Percentiles rank a stretch among this genome's conserved stretches.
Conservation (phyloP, 495 filamentous ascomycete species). For the Penicillium longicatenatum region DNA sequence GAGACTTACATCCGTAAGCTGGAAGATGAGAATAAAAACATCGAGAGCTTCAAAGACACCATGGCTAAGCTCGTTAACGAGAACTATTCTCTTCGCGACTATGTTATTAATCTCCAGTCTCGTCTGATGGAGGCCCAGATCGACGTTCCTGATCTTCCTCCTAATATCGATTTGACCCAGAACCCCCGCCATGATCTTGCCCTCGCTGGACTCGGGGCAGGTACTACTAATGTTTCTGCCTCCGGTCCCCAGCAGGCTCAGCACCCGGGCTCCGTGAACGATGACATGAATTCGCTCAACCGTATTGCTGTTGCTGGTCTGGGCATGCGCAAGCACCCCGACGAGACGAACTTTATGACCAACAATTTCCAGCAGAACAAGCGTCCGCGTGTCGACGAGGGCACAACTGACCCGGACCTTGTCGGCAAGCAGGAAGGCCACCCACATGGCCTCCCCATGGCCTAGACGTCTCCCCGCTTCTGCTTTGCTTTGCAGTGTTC, state of each 20-base stretch:
- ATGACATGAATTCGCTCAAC: slow-evolving; percentile 50
- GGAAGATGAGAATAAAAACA: slow-evolving; percentile 84
- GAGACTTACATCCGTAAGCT: slow-evolving; percentile 97
- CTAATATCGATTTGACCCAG: slow-evolving; percentile 56
- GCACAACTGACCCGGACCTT: slow-evolving; percentile 29
- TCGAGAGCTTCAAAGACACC: slow-evolving; percentile 64
- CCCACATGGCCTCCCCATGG: slow-evolving; percentile 35
- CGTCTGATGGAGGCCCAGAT: slow-evolving; percentile 82
- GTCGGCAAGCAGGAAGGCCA: slow-evolving; percentile 33
- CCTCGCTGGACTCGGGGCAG: slow-evolving; percentile 20
- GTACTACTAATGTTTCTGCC: slow-evolving; percentile 12
- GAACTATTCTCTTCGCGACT: slow-evolving; percentile 87
- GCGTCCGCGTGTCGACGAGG: slow-evolving; percentile 37
- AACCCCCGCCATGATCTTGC: slow-evolving; percentile 39
- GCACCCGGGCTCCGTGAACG: slow-evolving; percentile 32
- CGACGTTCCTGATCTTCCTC: slow-evolving; percentile 81
- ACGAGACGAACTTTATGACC: slow-evolving; percentile 35
- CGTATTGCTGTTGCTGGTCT: slow-evolving; percentile 49
- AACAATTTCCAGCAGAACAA: slow-evolving; percentile 38
- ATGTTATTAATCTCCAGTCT: slow-evolving; percentile 86
- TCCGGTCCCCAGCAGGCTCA: slow-evolving; percentile 29
- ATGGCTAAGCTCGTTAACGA: slow-evolving; percentile 78
- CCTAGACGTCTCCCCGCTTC: slow-evolving; percentile 3
- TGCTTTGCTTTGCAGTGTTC: not conserved
- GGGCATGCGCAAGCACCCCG: slow-evolving; percentile 49